Evolutionary conservation across 768 basidiomycete genomes (phyloP).

Genomic region (Rhodotorula taiwanensis): DNA sequence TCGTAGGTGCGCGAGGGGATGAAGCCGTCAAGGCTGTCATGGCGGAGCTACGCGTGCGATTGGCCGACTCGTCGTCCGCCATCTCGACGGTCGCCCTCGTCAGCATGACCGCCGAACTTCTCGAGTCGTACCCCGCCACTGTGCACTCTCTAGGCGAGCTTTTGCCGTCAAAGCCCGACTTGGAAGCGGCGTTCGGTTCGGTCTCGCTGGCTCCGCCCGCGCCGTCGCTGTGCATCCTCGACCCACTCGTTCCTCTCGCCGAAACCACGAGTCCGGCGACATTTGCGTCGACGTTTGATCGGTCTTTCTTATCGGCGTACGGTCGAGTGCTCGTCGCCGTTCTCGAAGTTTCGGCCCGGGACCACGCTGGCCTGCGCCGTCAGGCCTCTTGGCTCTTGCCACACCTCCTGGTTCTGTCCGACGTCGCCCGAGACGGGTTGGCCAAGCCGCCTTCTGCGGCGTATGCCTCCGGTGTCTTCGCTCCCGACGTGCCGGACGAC

Average conservation of each 20-base stretch:
- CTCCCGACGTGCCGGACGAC: constrained; percentile 24
- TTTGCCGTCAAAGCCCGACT: background rate
- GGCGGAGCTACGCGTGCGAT: background rate
- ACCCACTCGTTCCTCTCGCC: constrained; percentile 56
- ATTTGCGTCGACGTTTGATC: background rate
- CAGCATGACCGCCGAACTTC: background rate
- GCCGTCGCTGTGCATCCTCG: constrained; percentile 47
- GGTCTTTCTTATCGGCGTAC: constrained; percentile 10
- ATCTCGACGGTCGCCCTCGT: constrained; percentile 20
- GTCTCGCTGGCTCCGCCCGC: constrained; percentile 15
- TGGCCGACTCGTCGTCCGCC: background rate
- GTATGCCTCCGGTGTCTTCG: constrained; percentile 19
- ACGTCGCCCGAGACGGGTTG: constrained; percentile 37
- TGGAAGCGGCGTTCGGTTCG: background rate
- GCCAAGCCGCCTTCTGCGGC: constrained; percentile 27
- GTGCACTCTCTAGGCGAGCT: background rate
- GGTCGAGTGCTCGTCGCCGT: constrained; percentile 18
- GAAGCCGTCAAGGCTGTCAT: background rate
- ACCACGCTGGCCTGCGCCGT: constrained; percentile 56
- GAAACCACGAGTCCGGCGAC: background rate
- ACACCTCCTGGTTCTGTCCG: constrained; percentile 59
- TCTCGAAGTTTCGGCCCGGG: constrained; percentile 32
- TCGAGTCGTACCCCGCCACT: background rate
- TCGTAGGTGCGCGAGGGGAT: background rate
- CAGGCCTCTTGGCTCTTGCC: constrained; percentile 60